phyloP scores from a whole-genome alignment of 176 grass and related monocot genomes.

The Ampelocalamus luodianensis region DNA sequence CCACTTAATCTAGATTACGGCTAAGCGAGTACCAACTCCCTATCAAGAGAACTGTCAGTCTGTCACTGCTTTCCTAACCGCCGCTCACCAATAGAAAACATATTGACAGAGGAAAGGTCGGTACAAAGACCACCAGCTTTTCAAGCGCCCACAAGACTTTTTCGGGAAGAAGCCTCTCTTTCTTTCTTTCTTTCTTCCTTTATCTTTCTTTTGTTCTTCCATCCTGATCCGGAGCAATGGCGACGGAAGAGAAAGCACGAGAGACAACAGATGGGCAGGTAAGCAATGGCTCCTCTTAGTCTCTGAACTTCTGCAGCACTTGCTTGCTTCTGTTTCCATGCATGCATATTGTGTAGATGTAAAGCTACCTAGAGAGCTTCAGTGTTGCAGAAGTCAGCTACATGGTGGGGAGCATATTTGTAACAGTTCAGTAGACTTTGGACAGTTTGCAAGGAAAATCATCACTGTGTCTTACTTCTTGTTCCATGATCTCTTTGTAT shows the following conservation, averaged over 20 bases:
- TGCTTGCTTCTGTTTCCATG: slow-evolving; percentile 44
- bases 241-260: slow-evolving; percentile 41
- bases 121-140: slow-evolving; percentile 68
- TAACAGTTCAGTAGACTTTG: background rate
- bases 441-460: background rate
- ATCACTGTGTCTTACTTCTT: background rate
- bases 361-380: slow-evolving; percentile 21
- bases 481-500: background rate
- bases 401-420: background rate
- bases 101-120: slow-evolving; percentile 44
- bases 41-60: slow-evolving; percentile 54
- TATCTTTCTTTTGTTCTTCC: slow-evolving; percentile 30
- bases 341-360: slow-evolving; percentile 32
- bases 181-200: slow-evolving; percentile 21
- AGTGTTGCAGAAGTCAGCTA: slow-evolving; percentile 16
- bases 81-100: slow-evolving; percentile 56
- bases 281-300: slow-evolving; percentile 28
- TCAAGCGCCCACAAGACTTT: slow-evolving; percentile 42
- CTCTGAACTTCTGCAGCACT: slow-evolving; percentile 28
- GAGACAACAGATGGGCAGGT: slow-evolving; percentile 54
- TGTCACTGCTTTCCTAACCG: slow-evolving; percentile 47
- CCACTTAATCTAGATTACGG: slow-evolving; percentile 20
- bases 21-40: slow-evolving; percentile 38
- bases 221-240: slow-evolving; percentile 64
- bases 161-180: slow-evolving; percentile 37